A percentile compares a stretch with the other conserved stretches of the same genome.
phyloP scores from a whole-genome alignment of 2,329 filamentous ascomycete species.

The Botrytis elliptica region DNA sequence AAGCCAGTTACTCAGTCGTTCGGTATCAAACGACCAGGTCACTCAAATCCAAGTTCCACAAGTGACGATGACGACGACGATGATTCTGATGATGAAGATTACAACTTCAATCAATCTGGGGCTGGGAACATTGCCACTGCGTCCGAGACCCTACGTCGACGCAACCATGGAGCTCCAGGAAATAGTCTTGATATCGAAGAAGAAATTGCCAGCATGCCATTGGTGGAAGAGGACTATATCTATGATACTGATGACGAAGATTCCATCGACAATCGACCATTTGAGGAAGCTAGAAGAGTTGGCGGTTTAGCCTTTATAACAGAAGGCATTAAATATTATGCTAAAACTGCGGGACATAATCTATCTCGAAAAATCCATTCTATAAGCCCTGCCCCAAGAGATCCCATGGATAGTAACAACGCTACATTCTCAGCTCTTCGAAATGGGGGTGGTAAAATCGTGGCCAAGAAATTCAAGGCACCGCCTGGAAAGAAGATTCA shows the following conservation, averaged over 20 bases:
- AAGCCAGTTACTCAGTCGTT: conserved; percentile 88
- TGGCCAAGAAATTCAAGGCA: conserved; percentile 64
- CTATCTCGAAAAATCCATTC: conserved; percentile 24
- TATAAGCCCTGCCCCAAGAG: conserved; percentile 27
- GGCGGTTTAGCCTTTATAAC: conserved; percentile 76
- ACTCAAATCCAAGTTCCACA: conserved; percentile 72
- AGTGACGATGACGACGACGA: conserved; percentile 75
- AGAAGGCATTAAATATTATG: conserved; percentile 50
- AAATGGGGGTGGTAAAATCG: conserved; percentile 55
- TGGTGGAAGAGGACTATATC: conserved; percentile 67
- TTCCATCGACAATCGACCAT: conserved; percentile 68
- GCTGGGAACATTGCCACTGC: conserved; percentile 3
- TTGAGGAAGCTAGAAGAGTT: conserved; percentile 74
- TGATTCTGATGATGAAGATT: conserved; percentile 60
- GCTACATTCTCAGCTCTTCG: conserved; percentile 54
- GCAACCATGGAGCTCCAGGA: conserved; percentile 36
- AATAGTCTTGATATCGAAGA: conserved; percentile 74
- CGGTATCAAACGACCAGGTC: conserved; percentile 78
- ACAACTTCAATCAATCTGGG: neutral
- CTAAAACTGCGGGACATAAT: conserved; percentile 27
- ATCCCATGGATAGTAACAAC: conserved; percentile 40
- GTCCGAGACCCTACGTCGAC: conserved; percentile 29
- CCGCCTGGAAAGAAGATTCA: conserved; percentile 89
- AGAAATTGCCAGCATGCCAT: conserved; percentile 64
- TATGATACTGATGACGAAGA: conserved; percentile 93